Base-by-base conservation (phyloP, 805 yeast genomes). In the Myxozyma melibiosi region DNA sequence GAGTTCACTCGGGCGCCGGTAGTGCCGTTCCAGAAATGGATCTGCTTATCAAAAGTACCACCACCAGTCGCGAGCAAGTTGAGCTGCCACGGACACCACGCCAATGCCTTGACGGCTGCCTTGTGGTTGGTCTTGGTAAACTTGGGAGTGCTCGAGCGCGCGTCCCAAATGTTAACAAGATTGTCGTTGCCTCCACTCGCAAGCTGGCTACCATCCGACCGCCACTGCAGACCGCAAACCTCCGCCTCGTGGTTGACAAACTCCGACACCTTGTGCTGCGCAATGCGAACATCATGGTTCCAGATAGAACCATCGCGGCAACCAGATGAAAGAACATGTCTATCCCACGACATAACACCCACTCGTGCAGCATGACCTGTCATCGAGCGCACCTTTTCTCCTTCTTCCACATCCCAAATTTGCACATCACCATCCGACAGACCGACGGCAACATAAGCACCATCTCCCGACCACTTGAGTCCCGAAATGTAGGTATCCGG, bases 141-240 rank as follows among this genome's bases (percentile, higher is more conserved):
- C 61, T 84, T 80, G 1, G 98, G 96, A 25, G 75, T 68, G 4
- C 76, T 66, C 1, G 83, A 77, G 63, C 96, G 79, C 1, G 86
- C 85, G 70, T 92, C 98, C 97, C 98, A 92, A 45, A 92, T 84
- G 69, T 88, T 86, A 6, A 94, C 96, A 8, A 90, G 74, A 68
- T 94, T 92, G 71, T 94, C 99, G 69, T 94, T 94, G 31, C 97
- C 96, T 9, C 98, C 98, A 2, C 90, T 82, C 0, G 95, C 96
- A 56, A 92, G 78, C 68, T 88, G 94, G 62, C 80, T 74, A 1
- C 97, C 97, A 70, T 92, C 97, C 9, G 74, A 64, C 55, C 91
- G 80, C 83, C 96, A 92, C 65, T 85, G 86, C 39, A 92, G 76
- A 0, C 98, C 98, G 75, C 98, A 92, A 28, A 92, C 86, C 73